phyloP scores from a whole-genome alignment of 1,139 yeast species.

The Hyphopichia wangnamkhiaoensis region DNA sequence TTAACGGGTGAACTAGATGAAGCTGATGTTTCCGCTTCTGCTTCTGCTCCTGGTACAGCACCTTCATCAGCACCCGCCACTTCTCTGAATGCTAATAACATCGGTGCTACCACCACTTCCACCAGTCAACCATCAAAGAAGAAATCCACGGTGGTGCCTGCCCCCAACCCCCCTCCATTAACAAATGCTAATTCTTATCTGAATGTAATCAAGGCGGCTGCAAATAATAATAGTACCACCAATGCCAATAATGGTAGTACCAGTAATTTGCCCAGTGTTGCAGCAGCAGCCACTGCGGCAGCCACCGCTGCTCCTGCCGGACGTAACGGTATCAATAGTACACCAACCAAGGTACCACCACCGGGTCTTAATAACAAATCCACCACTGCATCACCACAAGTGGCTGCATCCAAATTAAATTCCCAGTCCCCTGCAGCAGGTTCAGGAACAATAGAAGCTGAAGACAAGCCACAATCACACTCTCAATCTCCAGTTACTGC shows the following conservation, averaged over 20 bases:
- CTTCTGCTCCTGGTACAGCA: not conserved
- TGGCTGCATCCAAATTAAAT: slow-evolving; percentile 4
- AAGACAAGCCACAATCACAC: slow-evolving; percentile 4
- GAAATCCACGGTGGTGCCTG: slow-evolving; percentile 13
- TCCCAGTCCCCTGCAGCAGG: slow-evolving; percentile 6
- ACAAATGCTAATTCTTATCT: slow-evolving; percentile 20
- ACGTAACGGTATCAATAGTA: slow-evolving; percentile 6
- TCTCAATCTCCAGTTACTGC: slow-evolving; percentile 18
- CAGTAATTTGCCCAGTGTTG: slow-evolving; percentile 8
- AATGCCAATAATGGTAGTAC: not conserved
- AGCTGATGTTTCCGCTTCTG: slow-evolving; percentile 7
- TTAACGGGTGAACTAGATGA: slow-evolving; percentile 9
- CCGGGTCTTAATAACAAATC: slow-evolving; percentile 39
- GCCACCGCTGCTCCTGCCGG: slow-evolving; percentile 11
- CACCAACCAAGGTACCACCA: slow-evolving; percentile 31
- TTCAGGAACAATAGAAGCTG: slow-evolving; percentile 5
- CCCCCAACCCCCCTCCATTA: slow-evolving; percentile 18
- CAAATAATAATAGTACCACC: slow-evolving; percentile 10
- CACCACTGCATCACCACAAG: slow-evolving; percentile 19
- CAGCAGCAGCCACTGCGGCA: slow-evolving; percentile 11
- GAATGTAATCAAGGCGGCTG: slow-evolving; percentile 22
- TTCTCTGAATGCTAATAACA: not conserved
- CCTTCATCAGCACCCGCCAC: not conserved
- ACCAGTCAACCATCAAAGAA: slow-evolving; percentile 8
- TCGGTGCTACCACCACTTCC: not conserved